These are phyloP conservation scores for Ceratobasidium sp. DNA, from an alignment of 1,284 basidiomycete genomes.

Conservation along the genomic window DNA sequence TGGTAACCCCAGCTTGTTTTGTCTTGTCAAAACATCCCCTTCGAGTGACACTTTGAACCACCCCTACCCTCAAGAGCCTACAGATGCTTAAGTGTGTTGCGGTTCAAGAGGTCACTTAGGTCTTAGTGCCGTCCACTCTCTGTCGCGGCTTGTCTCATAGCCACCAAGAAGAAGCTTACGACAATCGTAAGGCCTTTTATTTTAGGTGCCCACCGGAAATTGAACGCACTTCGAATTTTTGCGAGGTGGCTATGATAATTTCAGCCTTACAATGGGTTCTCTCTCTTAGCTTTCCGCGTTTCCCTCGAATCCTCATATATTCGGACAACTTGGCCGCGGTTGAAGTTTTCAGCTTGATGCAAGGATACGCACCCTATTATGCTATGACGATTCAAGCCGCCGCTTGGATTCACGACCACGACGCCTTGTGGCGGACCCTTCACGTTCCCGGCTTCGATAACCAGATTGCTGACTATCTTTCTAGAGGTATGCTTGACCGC, in stretches of 20 bases:
- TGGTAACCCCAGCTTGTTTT: too few species aligned
- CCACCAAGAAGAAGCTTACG: too few species aligned
- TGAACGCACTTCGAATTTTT: constrained; percentile 42
- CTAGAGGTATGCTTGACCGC: neutral
- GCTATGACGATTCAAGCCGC: neutral
- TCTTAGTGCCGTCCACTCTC: too few species aligned
- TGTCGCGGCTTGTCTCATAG: too few species aligned
- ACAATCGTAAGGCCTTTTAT: constrained; percentile 40
- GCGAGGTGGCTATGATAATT: constrained; percentile 46
- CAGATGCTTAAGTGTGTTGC: too few species aligned
- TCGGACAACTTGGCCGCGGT: constrained; percentile 51
- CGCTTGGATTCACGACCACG: neutral
- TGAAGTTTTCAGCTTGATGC: constrained; percentile 49
- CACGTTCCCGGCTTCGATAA: too few species aligned
- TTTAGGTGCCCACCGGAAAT: constrained; percentile 27
- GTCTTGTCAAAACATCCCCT: too few species aligned
- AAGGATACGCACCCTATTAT: constrained; percentile 23
- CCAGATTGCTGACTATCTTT: neutral
- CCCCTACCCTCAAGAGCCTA: too few species aligned
- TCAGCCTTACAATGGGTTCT: constrained; percentile 41
- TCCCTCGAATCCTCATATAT: constrained; percentile 43
- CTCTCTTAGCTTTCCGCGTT: constrained; percentile 55
- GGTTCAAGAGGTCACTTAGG: too few species aligned
- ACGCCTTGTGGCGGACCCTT: neutral
- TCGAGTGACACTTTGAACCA: too few species aligned